phyloP scores from a whole-genome alignment of 1,284 basidiomycete species.

The Pseudozyma thailandica region DNA sequence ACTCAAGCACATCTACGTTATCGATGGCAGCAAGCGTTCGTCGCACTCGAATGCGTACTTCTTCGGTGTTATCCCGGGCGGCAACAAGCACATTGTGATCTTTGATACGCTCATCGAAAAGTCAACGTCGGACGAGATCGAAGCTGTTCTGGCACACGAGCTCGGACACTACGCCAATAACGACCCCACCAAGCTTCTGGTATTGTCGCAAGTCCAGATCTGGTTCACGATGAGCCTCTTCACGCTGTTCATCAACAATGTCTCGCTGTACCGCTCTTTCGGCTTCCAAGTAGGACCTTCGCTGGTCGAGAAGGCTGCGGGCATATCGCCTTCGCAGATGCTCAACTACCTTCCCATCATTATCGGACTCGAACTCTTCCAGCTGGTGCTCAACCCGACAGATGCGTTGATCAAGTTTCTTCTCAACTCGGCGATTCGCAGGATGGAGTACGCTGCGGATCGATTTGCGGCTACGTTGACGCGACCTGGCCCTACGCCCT shows the following conservation, averaged over 20 bases:
- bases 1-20: conserved; percentile 92
- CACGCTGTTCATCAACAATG: conserved; percentile 87
- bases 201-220: conserved; percentile 85
- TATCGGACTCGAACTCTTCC: conserved; percentile 65
- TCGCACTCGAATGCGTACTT: conserved; percentile 87
- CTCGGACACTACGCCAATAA: conserved; percentile 75
- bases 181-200: conserved; percentile 88
- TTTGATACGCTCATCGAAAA: conserved; percentile 96
- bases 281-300: conserved; percentile 74
- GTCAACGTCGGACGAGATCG: conserved; percentile 76
- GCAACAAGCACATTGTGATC: conserved; percentile 77
- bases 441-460: conserved; percentile 66
- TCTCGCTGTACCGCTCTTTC: conserved; percentile 81
- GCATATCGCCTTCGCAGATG: conserved; percentile 19
- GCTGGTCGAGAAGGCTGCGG: conserved; percentile 33
- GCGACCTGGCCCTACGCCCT: conserved; percentile 46
- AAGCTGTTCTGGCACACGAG: conserved; percentile 77
- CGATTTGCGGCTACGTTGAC: conserved; percentile 53
- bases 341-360: conserved; percentile 61
- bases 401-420: conserved; percentile 63
- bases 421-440: conserved; percentile 57
- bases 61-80: conserved; percentile 63
- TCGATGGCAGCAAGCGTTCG: conserved; percentile 94
- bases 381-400: conserved; percentile 61
- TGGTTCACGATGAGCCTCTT: conserved; percentile 87